phyloP scores from a whole-genome alignment of 1,284 basidiomycete genomes.

The Fomitopsis schrenkii region DNA sequence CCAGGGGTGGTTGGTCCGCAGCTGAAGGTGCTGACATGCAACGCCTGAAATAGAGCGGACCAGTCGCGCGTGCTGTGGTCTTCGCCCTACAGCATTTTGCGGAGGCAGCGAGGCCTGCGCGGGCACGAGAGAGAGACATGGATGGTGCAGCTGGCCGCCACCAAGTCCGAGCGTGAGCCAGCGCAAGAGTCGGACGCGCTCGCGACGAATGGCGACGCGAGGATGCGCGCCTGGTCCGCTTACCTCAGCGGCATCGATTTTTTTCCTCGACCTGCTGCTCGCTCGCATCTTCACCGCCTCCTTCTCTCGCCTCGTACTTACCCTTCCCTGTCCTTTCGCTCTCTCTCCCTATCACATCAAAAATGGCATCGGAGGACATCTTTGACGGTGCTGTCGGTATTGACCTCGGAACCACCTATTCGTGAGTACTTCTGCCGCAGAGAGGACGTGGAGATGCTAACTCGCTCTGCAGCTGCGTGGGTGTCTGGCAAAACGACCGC shows the following conservation, averaged over 20 bases:
- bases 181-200: conserved; percentile 12
- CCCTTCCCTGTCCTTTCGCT: conserved; percentile 22
- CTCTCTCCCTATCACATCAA: conserved; percentile 36
- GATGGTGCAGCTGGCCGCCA: not conserved
- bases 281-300: conserved; percentile 24
- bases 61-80: conserved; percentile 10
- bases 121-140: conserved; percentile 33
- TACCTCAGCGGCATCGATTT: conserved; percentile 35
- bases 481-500: conserved; percentile 98
- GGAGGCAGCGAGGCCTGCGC: conserved; percentile 38
- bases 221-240: conserved; percentile 21
- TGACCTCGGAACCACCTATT: conserved; percentile 90
- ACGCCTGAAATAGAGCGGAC: conserved; percentile 6
- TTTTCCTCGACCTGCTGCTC: conserved; percentile 32
- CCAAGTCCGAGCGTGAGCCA: not conserved
- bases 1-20: conserved; percentile 33
- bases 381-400: conserved; percentile 98
- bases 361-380: conserved; percentile 75
- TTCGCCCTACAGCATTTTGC: conserved; percentile 29
- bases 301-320: conserved; percentile 10
- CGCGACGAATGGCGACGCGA: conserved; percentile 10
- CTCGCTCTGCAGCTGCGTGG: conserved; percentile 60
- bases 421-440: conserved; percentile 44
- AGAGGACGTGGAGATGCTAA: conserved; percentile 13
- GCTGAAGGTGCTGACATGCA: conserved; percentile 25